Conservation (phyloP, 441 rosid species). For the Erodium trifolium region DNA sequence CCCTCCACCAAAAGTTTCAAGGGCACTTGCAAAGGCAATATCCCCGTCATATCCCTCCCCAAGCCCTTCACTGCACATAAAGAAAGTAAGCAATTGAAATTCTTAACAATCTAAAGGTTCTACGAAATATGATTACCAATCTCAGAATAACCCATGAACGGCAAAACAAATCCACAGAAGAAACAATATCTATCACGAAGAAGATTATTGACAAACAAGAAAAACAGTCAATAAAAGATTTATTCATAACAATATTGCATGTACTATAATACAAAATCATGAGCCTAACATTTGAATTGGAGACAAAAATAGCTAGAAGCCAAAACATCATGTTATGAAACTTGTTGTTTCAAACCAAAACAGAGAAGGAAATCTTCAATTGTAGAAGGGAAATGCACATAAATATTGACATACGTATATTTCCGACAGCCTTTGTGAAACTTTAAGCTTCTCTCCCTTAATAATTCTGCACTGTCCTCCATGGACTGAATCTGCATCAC, state of each 20-base stretch:
- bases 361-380: background rate
- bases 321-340: background rate
- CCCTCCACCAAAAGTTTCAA: conserved; percentile 97
- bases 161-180: background rate
- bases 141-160: background rate
- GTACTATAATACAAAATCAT: background rate
- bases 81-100: conserved; percentile 17
- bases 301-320: conserved; percentile 3
- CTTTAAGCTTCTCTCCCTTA: conserved; percentile 85
- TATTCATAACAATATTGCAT: background rate
- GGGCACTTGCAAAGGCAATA: conserved; percentile 97
- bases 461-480: conserved; percentile 86
- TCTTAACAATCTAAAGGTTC: conserved; percentile 5
- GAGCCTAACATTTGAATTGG: background rate
- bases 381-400: background rate
- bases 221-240: background rate
- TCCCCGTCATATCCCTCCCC: conserved; percentile 99
- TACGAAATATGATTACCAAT: background rate
- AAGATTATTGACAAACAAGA: background rate
- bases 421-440: conserved; percentile 97
- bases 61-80: conserved; percentile 80
- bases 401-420: conserved; percentile 63
- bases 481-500: conserved; percentile 69
- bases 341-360: background rate
- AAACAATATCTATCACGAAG: background rate